Base-by-base conservation (phyloP, 2,329 filamentous ascomycete genomes). In the Monascus ruber region DNA sequence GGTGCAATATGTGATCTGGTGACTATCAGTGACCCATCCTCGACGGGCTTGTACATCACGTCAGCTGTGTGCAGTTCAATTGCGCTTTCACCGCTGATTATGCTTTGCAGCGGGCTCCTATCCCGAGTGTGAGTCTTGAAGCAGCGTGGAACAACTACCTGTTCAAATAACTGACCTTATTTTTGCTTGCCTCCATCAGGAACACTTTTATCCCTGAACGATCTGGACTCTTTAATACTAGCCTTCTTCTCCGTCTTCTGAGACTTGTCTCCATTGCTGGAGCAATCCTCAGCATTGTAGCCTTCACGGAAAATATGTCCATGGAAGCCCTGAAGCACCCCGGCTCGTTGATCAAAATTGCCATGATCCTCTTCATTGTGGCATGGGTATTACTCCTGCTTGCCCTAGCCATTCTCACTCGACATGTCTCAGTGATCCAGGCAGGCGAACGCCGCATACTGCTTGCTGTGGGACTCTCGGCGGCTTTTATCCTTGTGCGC, bases 401-500 rank as follows among this genome's bases (percentile, higher is more conserved):
- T 3, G 45, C 59, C 9, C 58, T 65, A 1, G 42, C 48, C 28
- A 5, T 65, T 26, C 38, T 64, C 7, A 50, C 50, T 24, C 26
- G 58, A 31, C 54, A 56, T 9, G 41, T 60, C 28, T 47, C 52
- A 6, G 32, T 56, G 40, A 55, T 67, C 24, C 58, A 65, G 34
- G 27, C 44, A 4, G 67, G 69, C 27, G 71, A 77, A 54, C 65
- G 64, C 38, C 64, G 68, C 5, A 50, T 73, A 17, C 45, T 73
- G 5, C 40, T 66, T 5, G 67, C 66, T 5, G 58, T 73, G 5
- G 59, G 51, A 0, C 36, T 65, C 2, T 62, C 67, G 0, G 47
- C 68, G 8, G 72, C 73, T 0, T 69, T 76, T 46, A 58, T 77
- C 38, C 49, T 70, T 4, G 59, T 74, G 6, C 65, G 74, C 25